Conservation (phyloP, 2,329 filamentous ascomycete genomes). For the Colletotrichum simmondsii region DNA sequence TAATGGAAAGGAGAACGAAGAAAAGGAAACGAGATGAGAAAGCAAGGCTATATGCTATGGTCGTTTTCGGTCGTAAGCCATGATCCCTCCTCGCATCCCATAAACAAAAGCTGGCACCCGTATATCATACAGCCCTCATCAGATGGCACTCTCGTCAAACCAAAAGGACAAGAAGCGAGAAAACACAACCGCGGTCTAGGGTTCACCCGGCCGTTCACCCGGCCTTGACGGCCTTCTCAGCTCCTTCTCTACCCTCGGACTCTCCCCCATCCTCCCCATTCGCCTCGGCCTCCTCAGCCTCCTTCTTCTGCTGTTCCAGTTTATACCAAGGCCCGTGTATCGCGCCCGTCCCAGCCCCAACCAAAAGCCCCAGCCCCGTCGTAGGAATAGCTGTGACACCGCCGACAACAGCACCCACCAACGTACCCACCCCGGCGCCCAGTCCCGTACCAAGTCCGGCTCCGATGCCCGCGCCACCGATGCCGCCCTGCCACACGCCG, state of each 20-base stretch:
- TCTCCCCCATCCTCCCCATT: not conserved
- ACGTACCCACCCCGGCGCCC: conserved; percentile 20
- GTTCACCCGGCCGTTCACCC: not conserved
- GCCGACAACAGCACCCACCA: conserved; percentile 20
- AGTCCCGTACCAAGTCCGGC: conserved; percentile 19
- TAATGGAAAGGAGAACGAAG: not conserved
- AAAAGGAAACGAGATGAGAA: not conserved
- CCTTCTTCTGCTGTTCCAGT: conserved; percentile 1
- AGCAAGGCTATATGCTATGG: not conserved
- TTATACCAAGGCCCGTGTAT: conserved; percentile 30
- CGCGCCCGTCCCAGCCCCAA: conserved; percentile 21
- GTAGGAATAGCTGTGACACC: conserved; percentile 27
- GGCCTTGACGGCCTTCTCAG: not conserved
- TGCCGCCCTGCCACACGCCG: conserved; percentile 28
- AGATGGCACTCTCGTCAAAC: not conserved
- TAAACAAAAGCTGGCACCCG: not conserved
- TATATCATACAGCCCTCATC: not conserved
- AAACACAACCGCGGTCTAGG: not conserved
- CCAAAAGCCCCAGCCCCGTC: conserved; percentile 2
- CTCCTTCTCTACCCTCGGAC: not conserved
- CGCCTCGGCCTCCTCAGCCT: not conserved
- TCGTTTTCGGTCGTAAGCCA: not conserved
- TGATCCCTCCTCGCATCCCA: not conserved
- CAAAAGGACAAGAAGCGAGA: not conserved
- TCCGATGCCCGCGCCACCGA: conserved; percentile 28